Conservation (phyloP, 2,329 filamentous ascomycete species). For the Blumeriella jaapii region DNA sequence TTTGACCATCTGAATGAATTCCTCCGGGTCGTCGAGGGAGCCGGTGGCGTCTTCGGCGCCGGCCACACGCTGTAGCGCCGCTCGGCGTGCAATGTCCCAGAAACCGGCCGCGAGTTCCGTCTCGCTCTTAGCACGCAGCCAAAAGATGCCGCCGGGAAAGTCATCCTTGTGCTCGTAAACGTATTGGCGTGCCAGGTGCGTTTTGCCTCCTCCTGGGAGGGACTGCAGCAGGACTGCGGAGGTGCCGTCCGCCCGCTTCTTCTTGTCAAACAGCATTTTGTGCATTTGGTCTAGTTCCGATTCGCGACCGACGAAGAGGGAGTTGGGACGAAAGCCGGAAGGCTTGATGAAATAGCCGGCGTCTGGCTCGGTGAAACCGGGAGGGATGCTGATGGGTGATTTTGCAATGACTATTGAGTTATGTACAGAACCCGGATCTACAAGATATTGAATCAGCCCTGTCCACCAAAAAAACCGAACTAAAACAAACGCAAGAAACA, state of each 20-base stretch:
- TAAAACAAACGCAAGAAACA: neutral
- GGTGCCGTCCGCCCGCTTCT: slow-evolving; percentile 43
- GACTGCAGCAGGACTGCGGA: slow-evolving; percentile 53
- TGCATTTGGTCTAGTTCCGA: slow-evolving; percentile 47
- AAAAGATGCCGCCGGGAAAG: slow-evolving; percentile 58
- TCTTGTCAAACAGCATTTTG: slow-evolving; percentile 44
- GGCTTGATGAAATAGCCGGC: slow-evolving; percentile 34
- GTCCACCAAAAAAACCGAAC: slow-evolving; percentile 10
- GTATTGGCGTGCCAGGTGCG: slow-evolving; percentile 57
- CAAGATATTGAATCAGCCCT: slow-evolving; percentile 25
- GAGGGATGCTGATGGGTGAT: slow-evolving; percentile 18
- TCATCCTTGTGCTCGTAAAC: slow-evolving; percentile 46
- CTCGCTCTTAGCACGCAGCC: slow-evolving; percentile 51
- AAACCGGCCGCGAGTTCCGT: slow-evolving; percentile 49
- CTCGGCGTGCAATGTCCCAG: slow-evolving; percentile 52
- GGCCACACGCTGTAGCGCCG: slow-evolving; percentile 31
- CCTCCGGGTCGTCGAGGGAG: slow-evolving; percentile 27
- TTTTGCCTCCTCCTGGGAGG: slow-evolving; percentile 56
- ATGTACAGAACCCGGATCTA: slow-evolving; percentile 23
- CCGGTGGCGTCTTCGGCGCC: slow-evolving; percentile 27
- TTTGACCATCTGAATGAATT: slow-evolving; percentile 45
- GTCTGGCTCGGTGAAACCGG: slow-evolving; percentile 12
- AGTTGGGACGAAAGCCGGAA: slow-evolving; percentile 49
- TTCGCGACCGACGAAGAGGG: slow-evolving; percentile 49
- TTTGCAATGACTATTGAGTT: slow-evolving; percentile 20